These are phyloP conservation scores for Trifolium fragiferum DNA, from an alignment of 306 rosid genomes.

Conservation along the genomic window DNA sequence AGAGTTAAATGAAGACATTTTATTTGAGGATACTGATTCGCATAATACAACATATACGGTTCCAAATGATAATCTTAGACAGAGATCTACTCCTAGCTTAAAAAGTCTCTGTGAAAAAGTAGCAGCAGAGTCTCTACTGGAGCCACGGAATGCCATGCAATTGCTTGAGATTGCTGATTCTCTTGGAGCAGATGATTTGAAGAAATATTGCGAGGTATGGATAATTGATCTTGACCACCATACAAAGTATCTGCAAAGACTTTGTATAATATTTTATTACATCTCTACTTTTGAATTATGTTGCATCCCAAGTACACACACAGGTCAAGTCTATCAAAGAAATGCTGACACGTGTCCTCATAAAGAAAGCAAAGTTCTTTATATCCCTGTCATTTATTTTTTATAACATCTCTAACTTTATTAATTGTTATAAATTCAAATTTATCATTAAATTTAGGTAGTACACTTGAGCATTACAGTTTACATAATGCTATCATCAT, in stretches of 20 bases:
- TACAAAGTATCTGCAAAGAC: conserved; percentile 14
- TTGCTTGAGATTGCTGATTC: conserved; percentile 91
- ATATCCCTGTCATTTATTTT: neutral
- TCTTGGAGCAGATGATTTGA: conserved; percentile 77
- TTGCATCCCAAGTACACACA: neutral
- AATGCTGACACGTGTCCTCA: neutral
- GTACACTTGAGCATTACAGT: conserved; percentile 5
- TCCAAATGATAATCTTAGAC: conserved; percentile 51
- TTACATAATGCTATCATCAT: conserved; percentile 10
- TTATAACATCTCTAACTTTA: neutral
- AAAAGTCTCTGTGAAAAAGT: conserved; percentile 87
- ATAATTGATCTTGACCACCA: conserved; percentile 30
- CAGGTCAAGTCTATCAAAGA: neutral
- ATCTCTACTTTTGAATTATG: conserved; percentile 10
- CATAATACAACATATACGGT: conserved; percentile 34
- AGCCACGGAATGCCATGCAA: conserved; percentile 90
- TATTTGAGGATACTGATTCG: conserved; percentile 65
- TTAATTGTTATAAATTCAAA: neutral
- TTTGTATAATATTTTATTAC: neutral
- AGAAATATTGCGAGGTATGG: conserved; percentile 86
- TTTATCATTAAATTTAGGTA: neutral
- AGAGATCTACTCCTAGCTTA: conserved; percentile 65
- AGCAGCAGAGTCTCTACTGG: conserved; percentile 87
- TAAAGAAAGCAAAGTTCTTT: conserved; percentile 5
- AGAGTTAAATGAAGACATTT: conserved; percentile 68